Evolutionary conservation across 2,329 filamentous ascomycete species (phyloP).

Genomic region (Fusarium tuaranense): DNA sequence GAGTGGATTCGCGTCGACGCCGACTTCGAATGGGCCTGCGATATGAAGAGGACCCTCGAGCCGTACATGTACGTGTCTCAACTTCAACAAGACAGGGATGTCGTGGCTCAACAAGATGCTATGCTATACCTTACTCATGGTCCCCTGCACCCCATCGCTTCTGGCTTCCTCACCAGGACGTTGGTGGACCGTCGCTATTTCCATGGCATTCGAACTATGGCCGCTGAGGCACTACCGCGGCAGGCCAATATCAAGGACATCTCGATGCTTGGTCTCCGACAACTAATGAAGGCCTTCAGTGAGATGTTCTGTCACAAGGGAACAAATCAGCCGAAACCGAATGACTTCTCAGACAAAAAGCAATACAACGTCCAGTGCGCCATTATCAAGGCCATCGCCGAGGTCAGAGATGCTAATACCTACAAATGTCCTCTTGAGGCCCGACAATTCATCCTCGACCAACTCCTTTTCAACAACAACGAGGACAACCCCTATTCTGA

Average conservation of each 20-base stretch:
- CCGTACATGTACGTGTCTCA: slow-evolving; percentile 99
- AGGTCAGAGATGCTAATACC: slow-evolving; percentile 75
- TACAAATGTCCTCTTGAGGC: slow-evolving; percentile 84
- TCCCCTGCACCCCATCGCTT: slow-evolving; percentile 82
- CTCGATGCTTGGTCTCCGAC: slow-evolving; percentile 82
- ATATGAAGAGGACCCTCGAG: slow-evolving; percentile 83
- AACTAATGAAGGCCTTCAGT: slow-evolving; percentile 87
- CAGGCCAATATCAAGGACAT: slow-evolving; percentile 76
- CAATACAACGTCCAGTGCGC: slow-evolving; percentile 87
- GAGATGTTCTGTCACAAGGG: slow-evolving; percentile 88
- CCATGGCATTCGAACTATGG: slow-evolving; percentile 89
- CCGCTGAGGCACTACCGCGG: slow-evolving; percentile 80
- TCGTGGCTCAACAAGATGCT: slow-evolving; percentile 85
- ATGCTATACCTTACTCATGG: slow-evolving; percentile 78
- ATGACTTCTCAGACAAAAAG: slow-evolving; percentile 90
- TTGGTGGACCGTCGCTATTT: slow-evolving; percentile 94
- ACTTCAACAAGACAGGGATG: slow-evolving; percentile 94
- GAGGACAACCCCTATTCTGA: slow-evolving; percentile 90
- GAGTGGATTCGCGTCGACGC: slow-evolving; percentile 99
- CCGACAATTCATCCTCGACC: slow-evolving; percentile 87
- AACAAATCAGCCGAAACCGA: slow-evolving; percentile 83
- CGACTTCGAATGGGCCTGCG: slow-evolving; percentile 97
- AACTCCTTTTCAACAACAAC: slow-evolving; percentile 95
- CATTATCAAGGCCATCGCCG: slow-evolving; percentile 84
- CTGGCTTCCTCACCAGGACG: slow-evolving; percentile 89